Evolutionary conservation across 2,329 filamentous ascomycete species (phyloP).

Genomic region (Cladosporium cucumerinum): DNA sequence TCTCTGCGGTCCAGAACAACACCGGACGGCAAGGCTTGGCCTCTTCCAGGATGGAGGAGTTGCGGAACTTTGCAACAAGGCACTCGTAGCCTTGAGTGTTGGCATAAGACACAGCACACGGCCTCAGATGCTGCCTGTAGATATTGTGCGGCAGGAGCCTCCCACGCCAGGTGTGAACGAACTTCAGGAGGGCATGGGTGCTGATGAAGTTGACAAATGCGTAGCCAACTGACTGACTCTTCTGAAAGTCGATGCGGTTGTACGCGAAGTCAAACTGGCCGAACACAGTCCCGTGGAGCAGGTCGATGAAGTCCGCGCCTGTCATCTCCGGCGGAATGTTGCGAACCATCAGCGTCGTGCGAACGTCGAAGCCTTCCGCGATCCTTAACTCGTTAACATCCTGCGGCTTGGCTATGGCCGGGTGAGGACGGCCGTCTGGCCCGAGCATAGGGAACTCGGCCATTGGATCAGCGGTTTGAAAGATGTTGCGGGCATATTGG

Average conservation of each 20-base stretch:
- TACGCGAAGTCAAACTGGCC: conserved; percentile 95
- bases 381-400: conserved; percentile 39
- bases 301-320: conserved; percentile 61
- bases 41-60: conserved; percentile 94
- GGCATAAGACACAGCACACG: conserved; percentile 91
- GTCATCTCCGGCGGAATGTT: conserved; percentile 93
- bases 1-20: conserved; percentile 57
- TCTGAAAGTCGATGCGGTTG: conserved; percentile 67
- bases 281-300: conserved; percentile 73
- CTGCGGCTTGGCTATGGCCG: conserved; percentile 30
- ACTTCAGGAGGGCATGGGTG: conserved; percentile 67
- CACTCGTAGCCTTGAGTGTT: conserved; percentile 93
- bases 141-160: conserved; percentile 58
- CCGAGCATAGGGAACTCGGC: background rate
- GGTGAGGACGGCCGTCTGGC: background rate
- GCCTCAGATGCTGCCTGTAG: conserved; percentile 61
- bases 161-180: conserved; percentile 54
- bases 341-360: conserved; percentile 72
- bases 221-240: conserved; percentile 74
- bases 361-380: conserved; percentile 45
- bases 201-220: conserved; percentile 94
- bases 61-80: conserved; percentile 90
- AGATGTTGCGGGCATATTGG: background rate
- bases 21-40: conserved; percentile 78
- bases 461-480: background rate